These are phyloP conservation scores for Neovahlkampfia damariscottae DNA, from an alignment of 78 protist species.

Conservation along the genomic window DNA sequence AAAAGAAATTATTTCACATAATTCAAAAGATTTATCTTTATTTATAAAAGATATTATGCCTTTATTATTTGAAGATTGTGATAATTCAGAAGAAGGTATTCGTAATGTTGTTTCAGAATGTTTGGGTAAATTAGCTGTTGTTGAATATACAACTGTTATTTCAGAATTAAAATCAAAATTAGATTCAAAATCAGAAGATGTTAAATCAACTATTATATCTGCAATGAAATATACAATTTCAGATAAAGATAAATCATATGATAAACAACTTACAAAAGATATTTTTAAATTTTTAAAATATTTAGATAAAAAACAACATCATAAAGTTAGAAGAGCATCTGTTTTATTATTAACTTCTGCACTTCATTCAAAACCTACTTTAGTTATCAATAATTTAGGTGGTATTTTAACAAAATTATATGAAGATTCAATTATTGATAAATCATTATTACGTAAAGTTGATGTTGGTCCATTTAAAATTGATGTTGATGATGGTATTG, in stretches of 20 bases:
- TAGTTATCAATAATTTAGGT: neutral
- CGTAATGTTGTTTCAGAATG: slow-evolving; percentile 83
- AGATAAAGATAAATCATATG: slow-evolving; percentile 39
- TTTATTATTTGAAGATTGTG: slow-evolving; percentile 44
- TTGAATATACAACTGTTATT: slow-evolving; percentile 46
- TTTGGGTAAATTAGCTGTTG: slow-evolving; percentile 65
- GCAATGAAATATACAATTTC: slow-evolving; percentile 58
- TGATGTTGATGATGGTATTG: slow-evolving; percentile 83
- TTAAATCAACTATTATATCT: slow-evolving; percentile 47
- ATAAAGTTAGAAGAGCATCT: slow-evolving; percentile 60
- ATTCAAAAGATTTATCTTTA: neutral
- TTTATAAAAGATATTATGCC: neutral
- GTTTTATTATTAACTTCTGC: slow-evolving; percentile 52
- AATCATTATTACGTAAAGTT: slow-evolving; percentile 45
- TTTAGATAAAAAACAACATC: neutral
- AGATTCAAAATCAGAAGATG: neutral
- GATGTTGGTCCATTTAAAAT: slow-evolving; percentile 90
- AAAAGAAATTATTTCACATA: slow-evolving; percentile 41
- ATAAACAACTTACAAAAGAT: neutral
- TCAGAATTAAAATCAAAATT: slow-evolving; percentile 21
- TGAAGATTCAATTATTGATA: slow-evolving; percentile 55
- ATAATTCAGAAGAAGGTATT: slow-evolving; percentile 73
- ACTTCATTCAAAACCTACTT: slow-evolving; percentile 13
- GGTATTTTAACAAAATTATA: neutral
- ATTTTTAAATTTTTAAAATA: neutral